Percentiles rank a stretch among this genome's conserved stretches.
Conservation (phyloP, 306 rosid species). For the Argentina anserina region DNA sequence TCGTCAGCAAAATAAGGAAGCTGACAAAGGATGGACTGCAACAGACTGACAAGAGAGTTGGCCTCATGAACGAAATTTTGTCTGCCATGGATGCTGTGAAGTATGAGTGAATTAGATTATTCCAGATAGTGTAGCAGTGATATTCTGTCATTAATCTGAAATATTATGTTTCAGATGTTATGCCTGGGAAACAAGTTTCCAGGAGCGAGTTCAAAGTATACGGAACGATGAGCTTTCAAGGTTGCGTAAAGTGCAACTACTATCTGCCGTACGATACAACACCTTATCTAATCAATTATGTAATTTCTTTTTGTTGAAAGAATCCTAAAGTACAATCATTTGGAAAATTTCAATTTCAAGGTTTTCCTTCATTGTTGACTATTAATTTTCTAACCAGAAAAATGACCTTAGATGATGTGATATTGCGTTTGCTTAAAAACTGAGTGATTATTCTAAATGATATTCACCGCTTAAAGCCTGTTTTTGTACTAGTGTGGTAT, state of each 20-base stretch:
- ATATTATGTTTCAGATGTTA: conserved; percentile 62
- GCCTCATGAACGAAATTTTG: conserved; percentile 78
- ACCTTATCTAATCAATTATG: too few relatives aligned
- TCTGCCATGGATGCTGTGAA: conserved; percentile 87
- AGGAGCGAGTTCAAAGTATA: conserved; percentile 58
- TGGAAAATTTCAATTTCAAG: background rate
- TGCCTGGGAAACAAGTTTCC: conserved; percentile 91
- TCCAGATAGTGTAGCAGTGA: conserved; percentile 1
- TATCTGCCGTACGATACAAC: conserved; percentile 58
- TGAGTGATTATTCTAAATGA: too few relatives aligned
- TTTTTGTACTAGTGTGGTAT: background rate
- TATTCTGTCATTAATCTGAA: conserved; percentile 27
- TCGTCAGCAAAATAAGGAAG: conserved; percentile 69
- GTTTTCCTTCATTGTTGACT: background rate
- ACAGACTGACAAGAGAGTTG: conserved; percentile 82
- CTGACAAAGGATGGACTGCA: conserved; percentile 68
- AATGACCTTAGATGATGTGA: background rate
- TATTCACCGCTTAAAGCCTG: too few relatives aligned
- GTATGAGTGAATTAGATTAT: conserved; percentile 40
- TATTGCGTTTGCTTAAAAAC: background rate
- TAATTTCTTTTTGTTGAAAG: too few relatives aligned
- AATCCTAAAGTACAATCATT: too few relatives aligned
- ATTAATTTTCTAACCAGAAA: background rate
- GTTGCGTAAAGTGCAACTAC: conserved; percentile 64
- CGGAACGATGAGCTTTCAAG: conserved; percentile 62